Evolutionary conservation across 306 rosid genomes (phyloP).

Genomic region (Corylus avellana): DNA sequence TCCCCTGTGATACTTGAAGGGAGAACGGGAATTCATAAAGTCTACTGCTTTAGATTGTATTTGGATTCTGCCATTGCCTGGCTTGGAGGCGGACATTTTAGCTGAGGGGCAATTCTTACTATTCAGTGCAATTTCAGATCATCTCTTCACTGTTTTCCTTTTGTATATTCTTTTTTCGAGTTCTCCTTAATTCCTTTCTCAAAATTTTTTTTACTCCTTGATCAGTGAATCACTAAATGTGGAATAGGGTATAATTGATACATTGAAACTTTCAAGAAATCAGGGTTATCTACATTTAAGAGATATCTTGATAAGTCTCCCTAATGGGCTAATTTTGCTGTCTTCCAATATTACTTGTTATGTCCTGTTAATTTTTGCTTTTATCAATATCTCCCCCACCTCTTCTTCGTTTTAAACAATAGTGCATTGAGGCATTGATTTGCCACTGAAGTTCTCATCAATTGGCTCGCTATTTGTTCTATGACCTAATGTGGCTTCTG

Average conservation of each 20-base stretch:
- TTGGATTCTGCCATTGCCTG: not conserved
- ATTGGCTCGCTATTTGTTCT: not conserved
- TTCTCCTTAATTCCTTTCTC: not conserved
- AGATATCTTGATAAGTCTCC: not conserved
- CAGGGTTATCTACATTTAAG: not conserved
- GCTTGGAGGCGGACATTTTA: not conserved
- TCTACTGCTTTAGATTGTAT: not conserved
- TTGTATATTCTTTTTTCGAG: not conserved
- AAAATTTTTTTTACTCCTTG: no score
- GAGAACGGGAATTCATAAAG: not conserved
- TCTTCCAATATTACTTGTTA: not conserved
- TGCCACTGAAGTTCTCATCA: not conserved
- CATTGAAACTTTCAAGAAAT: not conserved
- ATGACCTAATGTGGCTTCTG: no score
- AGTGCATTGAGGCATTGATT: not conserved
- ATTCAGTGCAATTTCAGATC: not conserved
- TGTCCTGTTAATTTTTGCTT: not conserved
- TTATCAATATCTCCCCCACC: not conserved
- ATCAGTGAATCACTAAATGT: not conserved
- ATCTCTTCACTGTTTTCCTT: not conserved
- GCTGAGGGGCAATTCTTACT: not conserved
- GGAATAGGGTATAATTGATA: not conserved
- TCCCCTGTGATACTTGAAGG: not conserved
- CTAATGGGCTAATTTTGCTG: not conserved
- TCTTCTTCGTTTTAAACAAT: no score